phyloP scores from a whole-genome alignment of 2,329 filamentous ascomycete species.

The Penicillium glabrum region DNA sequence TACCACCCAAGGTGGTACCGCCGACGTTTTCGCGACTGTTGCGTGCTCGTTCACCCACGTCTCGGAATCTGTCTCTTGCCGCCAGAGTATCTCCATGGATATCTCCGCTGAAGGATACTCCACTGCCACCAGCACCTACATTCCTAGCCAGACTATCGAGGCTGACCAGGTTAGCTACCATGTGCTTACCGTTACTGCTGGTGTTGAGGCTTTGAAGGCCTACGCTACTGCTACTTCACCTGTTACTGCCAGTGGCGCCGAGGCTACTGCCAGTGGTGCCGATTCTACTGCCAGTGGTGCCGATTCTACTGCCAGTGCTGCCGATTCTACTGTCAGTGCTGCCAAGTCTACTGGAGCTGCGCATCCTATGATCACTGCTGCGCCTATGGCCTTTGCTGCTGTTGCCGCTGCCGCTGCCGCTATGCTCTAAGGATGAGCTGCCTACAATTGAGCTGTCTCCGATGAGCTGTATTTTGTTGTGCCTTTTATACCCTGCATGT shows the following conservation, averaged over 20 bases:
- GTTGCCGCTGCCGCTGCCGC: constrained; percentile 6
- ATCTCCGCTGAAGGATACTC: neutral
- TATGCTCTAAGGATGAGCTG: constrained; percentile 4
- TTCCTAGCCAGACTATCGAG: neutral
- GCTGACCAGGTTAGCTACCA: neutral
- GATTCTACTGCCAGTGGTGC: neutral
- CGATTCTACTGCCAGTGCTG: neutral
- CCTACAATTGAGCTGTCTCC: neutral
- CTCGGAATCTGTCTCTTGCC: constrained; percentile 10
- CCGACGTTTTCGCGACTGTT: neutral
- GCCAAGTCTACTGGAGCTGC: neutral
- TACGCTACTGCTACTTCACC: constrained; percentile 5
- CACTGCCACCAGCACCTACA: neutral
- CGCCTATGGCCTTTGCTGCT: constrained; percentile 3
- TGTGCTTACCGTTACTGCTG: constrained; percentile 3
- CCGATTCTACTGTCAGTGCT: neutral
- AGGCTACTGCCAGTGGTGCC: neutral
- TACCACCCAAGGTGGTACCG: neutral
- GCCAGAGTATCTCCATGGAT: neutral
- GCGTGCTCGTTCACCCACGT: constrained; percentile 8
- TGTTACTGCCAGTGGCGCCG: neutral
- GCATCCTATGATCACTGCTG: neutral
- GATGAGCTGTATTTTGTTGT: neutral
- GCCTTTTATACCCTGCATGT: neutral
- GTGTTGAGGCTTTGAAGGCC: neutral